Percentiles rank a stretch among this genome's conserved stretches.
Conservation (phyloP, 2,329 filamentous ascomycete genomes). For the Annulohypoxylon truncatum region DNA sequence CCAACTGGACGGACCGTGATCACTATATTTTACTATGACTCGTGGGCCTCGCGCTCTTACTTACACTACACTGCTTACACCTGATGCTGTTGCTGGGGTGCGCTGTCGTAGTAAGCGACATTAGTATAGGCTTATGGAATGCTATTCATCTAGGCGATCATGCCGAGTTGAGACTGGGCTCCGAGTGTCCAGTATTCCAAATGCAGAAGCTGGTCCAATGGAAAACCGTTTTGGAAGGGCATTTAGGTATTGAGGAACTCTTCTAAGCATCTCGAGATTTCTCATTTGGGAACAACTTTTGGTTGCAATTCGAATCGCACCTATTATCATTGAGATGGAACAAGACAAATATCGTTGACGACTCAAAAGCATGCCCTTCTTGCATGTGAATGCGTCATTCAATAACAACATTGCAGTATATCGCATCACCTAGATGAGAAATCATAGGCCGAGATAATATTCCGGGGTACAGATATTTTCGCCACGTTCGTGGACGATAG, state of each 20-base stretch:
- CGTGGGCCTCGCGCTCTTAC: slow-evolving; percentile 16
- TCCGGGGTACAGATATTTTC: not conserved
- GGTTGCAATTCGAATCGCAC: not conserved
- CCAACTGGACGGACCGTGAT: slow-evolving; percentile 23
- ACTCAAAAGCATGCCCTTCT: slow-evolving; percentile 17
- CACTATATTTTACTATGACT: slow-evolving; percentile 37
- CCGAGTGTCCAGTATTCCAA: slow-evolving; percentile 18
- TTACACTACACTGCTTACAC: slow-evolving; percentile 31
- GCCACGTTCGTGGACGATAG: slow-evolving; percentile 3
- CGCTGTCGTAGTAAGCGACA: slow-evolving; percentile 35
- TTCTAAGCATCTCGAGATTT: slow-evolving; percentile 11
- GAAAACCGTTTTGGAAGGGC: slow-evolving; percentile 6
- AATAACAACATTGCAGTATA: not conserved
- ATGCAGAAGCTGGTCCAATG: slow-evolving; percentile 27
- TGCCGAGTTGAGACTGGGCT: slow-evolving; percentile 22
- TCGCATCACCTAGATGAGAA: not conserved
- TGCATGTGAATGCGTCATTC: slow-evolving; percentile 13
- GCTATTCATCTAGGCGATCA: slow-evolving; percentile 25
- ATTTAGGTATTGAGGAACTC: slow-evolving; percentile 6
- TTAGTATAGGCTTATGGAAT: slow-evolving; percentile 20
- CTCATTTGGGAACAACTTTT: not conserved
- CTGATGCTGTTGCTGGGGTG: slow-evolving; percentile 5
- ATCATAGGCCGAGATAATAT: not conserved
- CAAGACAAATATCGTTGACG: not conserved
- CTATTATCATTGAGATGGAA: not conserved